phyloP scores from a whole-genome alignment of 805 yeast genomes.

The Wickerhamiella domercqiae region DNA sequence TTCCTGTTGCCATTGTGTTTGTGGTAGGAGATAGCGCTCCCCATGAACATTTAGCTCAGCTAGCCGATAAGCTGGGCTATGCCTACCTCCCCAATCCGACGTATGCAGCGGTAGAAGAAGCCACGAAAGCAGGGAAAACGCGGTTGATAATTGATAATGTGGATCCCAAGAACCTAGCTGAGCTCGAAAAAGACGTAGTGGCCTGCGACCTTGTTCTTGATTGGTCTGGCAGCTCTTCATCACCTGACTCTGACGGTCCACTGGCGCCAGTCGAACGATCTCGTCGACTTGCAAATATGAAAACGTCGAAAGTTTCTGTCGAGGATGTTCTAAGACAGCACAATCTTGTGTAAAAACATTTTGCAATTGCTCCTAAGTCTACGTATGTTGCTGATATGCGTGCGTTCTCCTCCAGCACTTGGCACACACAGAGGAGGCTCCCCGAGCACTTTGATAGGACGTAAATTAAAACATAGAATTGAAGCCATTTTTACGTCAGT shows the following conservation, averaged over 20 bases:
- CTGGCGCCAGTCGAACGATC: neutral
- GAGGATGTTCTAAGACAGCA: conserved; percentile 5
- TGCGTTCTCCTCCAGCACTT: no score
- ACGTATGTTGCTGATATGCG: no score
- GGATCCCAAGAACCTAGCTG: conserved; percentile 1
- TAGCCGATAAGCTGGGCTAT: conserved; percentile 10
- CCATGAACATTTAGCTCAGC: conserved; percentile 4
- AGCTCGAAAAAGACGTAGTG: conserved; percentile 11
- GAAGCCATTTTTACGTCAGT: no score
- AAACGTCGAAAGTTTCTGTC: neutral
- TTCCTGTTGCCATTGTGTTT: conserved; percentile 15
- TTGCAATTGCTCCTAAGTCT: no score
- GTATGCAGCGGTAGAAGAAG: conserved; percentile 5
- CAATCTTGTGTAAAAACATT: conserved; percentile 5
- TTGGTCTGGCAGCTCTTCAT: conserved; percentile 4
- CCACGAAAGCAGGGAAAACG: conserved; percentile 12
- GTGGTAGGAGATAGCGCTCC: conserved; percentile 10
- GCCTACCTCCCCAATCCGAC: conserved; percentile 6
- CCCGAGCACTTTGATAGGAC: no score
- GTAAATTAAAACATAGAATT: no score
- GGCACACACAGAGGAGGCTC: no score
- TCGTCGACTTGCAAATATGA: conserved; percentile 3
- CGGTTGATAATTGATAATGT: conserved; percentile 14
- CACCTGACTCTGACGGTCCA: neutral
- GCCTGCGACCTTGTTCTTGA: conserved; percentile 15